Base-by-base conservation (phyloP, 73 alveolate species). In the Blepharisma stoltei region DNA sequence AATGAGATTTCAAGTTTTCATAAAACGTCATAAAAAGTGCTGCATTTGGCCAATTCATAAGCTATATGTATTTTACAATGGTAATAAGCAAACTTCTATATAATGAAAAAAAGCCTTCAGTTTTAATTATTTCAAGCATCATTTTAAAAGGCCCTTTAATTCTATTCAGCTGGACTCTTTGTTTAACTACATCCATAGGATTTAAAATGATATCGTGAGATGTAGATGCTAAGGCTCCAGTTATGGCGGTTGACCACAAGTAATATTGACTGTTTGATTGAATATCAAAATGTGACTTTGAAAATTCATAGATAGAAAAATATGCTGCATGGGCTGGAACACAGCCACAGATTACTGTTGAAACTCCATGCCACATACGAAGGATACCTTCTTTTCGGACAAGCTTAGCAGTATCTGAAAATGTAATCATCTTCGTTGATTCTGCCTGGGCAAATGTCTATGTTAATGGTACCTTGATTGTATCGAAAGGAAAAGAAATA, bases 291-390 rank as follows among this genome's bases (percentile, higher is more conserved):
- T 78, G 25, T 54, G 48, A 43, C 78, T 89, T 88, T 23, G 90
- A 65, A 11, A 86, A 76, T 71, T 93, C 98, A 52, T 93, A 93
- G 6, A 85, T 75, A 5, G 94, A 67, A 60, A 93, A 93, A 75
- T 79, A 90, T 1, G 92, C 79, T 25, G 97, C 98, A 78, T 93
- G 98, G 9, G 98, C 98, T 21, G 98, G 98, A 81, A 93, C 85
- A 76, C 95, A 90, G n/a, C 98, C 98, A 49, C 86, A 76, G 11
- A 95, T 88, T 14, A 90, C 93, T 6, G 87, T 91, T 11, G 91
- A 75, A 37, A 82, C 92, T 71, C 98, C 98, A 70, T 81, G 81
- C 86, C 88, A 93, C 60, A 83, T 86, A 27, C 91, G 54, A 65
- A 77, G 69, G 45, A 88, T 41, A 18, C 98, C 98, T 45, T 84